Percentiles rank a stretch among this genome's conserved stretches.
phyloP scores from a whole-genome alignment of 1,284 basidiomycete species.

The Malassezia dermatis region DNA sequence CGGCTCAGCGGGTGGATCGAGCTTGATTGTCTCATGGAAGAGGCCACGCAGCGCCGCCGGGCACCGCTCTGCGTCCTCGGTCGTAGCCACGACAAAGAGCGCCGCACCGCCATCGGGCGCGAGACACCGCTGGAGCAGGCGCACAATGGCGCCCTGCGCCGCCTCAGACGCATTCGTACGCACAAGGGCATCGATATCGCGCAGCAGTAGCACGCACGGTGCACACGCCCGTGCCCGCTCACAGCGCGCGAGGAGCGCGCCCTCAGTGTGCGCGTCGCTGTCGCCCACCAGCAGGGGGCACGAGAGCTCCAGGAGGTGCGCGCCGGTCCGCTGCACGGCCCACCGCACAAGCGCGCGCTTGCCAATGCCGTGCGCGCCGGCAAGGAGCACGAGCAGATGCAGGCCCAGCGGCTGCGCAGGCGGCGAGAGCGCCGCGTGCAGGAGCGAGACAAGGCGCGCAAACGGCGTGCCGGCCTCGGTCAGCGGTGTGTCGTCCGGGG shows the following conservation, averaged over 20 bases:
- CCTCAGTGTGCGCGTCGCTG: constrained; percentile 67
- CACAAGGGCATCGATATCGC: constrained; percentile 72
- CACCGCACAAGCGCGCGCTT: constrained; percentile 58
- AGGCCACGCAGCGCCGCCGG: constrained; percentile 60
- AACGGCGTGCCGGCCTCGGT: constrained; percentile 21
- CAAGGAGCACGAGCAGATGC: constrained; percentile 55
- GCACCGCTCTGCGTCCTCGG: constrained; percentile 60
- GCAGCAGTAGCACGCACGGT: constrained; percentile 73
- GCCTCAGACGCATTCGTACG: constrained; percentile 58
- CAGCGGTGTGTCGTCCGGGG: constrained; percentile 20
- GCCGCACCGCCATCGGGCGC: constrained; percentile 44
- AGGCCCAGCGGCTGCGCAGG: constrained; percentile 28
- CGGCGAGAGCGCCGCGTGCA: constrained; percentile 34
- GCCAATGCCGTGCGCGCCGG: constrained; percentile 64
- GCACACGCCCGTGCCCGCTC: constrained; percentile 69
- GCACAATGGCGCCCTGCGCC: constrained; percentile 63
- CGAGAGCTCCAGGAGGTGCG: constrained; percentile 76
- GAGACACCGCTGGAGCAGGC: constrained; percentile 61
- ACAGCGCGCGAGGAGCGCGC: constrained; percentile 62
- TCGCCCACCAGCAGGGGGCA: constrained; percentile 78
- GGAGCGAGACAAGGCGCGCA: constrained; percentile 22
- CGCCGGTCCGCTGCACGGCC: constrained; percentile 60
- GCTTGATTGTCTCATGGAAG: constrained; percentile 67
- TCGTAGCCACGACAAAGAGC: constrained; percentile 57
- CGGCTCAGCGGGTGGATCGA: constrained; percentile 20